A percentile compares a stretch with the other conserved stretches of the same genome.
Conservation (phyloP, 345 rosid genomes). For the Reutealis trisperma region DNA sequence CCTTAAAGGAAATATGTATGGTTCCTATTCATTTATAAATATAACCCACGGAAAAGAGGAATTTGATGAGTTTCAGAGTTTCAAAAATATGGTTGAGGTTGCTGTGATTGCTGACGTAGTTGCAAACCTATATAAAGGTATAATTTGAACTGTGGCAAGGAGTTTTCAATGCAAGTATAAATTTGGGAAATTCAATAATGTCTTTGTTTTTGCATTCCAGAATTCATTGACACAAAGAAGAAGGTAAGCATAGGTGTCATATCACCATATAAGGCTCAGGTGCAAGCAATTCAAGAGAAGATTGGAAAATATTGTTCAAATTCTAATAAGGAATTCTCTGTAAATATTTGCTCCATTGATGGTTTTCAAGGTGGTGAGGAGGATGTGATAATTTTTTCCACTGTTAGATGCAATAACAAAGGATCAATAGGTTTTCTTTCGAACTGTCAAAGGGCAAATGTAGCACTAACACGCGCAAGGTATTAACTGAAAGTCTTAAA, state of each 20-base stretch:
- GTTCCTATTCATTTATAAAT: constrained; percentile 21
- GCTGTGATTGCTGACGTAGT: constrained; percentile 17
- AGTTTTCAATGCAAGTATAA: not conserved
- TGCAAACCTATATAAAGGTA: constrained; percentile 19
- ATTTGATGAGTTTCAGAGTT: constrained; percentile 4
- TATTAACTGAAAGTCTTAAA: not conserved
- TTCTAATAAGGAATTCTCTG: constrained; percentile 22
- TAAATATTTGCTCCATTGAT: constrained; percentile 45
- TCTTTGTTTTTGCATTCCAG: not conserved
- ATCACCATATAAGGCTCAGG: constrained; percentile 31
- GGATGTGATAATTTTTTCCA: constrained; percentile 53
- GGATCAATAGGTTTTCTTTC: constrained; percentile 45
- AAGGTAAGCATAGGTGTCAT: constrained; percentile 20
- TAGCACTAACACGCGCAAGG: constrained; percentile 41
- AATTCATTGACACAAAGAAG: not conserved
- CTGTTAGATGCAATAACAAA: constrained; percentile 43
- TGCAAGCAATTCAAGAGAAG: constrained; percentile 45
- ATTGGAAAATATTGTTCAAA: constrained; percentile 22
- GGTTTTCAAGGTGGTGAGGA: constrained; percentile 59
- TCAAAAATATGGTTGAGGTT: constrained; percentile 25
- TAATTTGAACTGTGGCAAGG: not conserved
- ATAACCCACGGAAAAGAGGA: constrained; percentile 17
- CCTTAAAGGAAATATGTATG: constrained; percentile 9
- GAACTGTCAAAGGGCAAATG: constrained; percentile 14
- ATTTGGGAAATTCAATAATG: not conserved